These are phyloP conservation scores for Mucor sp. DNA, from an alignment of 371 early-diverging fungal species.

Conservation along the genomic window DNA sequence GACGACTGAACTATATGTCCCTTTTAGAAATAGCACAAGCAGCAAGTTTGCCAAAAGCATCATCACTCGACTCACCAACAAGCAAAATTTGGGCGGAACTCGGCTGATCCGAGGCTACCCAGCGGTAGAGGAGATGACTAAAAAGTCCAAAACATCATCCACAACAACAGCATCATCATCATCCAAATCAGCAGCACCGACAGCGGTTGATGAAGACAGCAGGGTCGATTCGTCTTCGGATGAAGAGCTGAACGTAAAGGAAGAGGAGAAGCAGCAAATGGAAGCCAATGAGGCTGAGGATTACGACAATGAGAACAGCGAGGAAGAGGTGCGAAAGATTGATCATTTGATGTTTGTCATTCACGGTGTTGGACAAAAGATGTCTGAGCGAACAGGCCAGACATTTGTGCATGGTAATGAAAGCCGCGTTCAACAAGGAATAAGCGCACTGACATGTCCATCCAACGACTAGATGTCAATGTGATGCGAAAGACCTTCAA, in stretches of 20 bases:
- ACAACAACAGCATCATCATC: constrained; percentile 17
- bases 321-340: constrained; percentile 65
- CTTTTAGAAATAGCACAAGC: constrained; percentile 36
- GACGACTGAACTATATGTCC: no score
- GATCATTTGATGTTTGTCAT: constrained; percentile 80
- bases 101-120: constrained; percentile 74
- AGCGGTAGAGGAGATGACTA: constrained; percentile 60
- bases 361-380: constrained; percentile 84
- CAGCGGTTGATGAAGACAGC: constrained; percentile 28
- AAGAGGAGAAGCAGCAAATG: constrained; percentile 31
- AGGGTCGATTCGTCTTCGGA: constrained; percentile 1
- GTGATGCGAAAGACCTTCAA: constrained; percentile 71
- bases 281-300: constrained; percentile 48
- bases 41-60: constrained; percentile 77
- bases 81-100: constrained; percentile 68
- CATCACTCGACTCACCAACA: constrained; percentile 66
- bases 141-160: constrained; percentile 7
- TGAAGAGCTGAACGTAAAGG: constrained; percentile 15
- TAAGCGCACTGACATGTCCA: no score
- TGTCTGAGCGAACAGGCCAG: constrained; percentile 71
- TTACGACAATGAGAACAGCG: constrained; percentile 52
- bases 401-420: constrained; percentile 76
- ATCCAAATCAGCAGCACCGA: constrained; percentile 21
- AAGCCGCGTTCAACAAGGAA: no score
- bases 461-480: constrained; percentile 81